phyloP scores from a whole-genome alignment of 2,329 filamentous ascomycete species.

The Epichloe amarillans region DNA sequence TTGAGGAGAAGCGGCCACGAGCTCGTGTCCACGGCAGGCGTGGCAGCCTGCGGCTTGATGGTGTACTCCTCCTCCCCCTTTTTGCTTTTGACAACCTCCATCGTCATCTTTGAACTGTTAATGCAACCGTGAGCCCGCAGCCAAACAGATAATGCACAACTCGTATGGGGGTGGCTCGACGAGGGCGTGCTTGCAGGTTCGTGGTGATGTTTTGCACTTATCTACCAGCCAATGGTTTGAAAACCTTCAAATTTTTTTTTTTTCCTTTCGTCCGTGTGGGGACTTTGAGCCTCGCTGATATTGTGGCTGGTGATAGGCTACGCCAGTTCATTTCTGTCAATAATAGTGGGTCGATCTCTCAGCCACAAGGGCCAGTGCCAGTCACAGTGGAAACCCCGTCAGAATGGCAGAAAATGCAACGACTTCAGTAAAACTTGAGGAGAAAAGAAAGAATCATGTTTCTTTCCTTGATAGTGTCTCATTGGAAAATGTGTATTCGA shows the following conservation, averaged over 20 bases:
- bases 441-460: too few species aligned
- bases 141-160: slow-evolving; percentile 6
- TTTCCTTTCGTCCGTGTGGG: slow-evolving; percentile 9
- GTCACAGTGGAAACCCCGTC: too few species aligned
- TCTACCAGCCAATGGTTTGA: slow-evolving; percentile 5
- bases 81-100: slow-evolving; percentile 29
- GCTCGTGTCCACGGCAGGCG: slow-evolving; percentile 70
- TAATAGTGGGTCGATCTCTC: neutral
- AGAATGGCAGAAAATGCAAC: too few species aligned
- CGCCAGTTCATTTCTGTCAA: slow-evolving; percentile 3
- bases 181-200: slow-evolving; percentile 10
- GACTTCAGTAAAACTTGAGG: too few species aligned
- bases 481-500: too few species aligned
- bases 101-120: slow-evolving; percentile 24
- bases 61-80: slow-evolving; percentile 55
- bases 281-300: slow-evolving; percentile 6
- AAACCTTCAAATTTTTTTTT: slow-evolving; percentile 12
- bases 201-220: slow-evolving; percentile 7
- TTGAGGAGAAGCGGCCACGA: slow-evolving; percentile 88
- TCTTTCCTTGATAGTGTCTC: too few species aligned
- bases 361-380: slow-evolving; percentile 2
- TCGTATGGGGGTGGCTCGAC: slow-evolving; percentile 10
- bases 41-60: slow-evolving; percentile 83
- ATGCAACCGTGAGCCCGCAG: slow-evolving; percentile 8
- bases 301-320: slow-evolving; percentile 6